Evolutionary conservation across 2,329 filamentous ascomycete genomes (phyloP).

Genomic region (Pseudogymnoascus sp.): DNA sequence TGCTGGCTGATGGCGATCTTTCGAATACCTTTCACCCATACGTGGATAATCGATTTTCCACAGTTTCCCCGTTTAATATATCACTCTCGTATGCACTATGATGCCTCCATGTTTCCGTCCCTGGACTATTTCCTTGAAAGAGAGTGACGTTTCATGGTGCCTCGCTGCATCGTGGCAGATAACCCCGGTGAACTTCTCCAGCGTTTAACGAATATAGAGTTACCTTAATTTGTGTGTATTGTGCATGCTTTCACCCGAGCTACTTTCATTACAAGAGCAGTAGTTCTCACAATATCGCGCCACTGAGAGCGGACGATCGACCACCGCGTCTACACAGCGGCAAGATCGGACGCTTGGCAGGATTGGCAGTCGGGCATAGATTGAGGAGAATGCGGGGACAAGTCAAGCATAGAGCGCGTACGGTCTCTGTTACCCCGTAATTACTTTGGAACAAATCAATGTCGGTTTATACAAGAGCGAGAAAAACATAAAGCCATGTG

Average conservation of each 20-base stretch:
- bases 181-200: not conserved
- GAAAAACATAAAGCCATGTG: not conserved
- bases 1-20: not conserved
- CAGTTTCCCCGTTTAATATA: not conserved
- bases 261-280: not conserved
- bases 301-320: not conserved
- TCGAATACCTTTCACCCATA: not conserved
- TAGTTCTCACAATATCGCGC: not conserved
- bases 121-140: not conserved
- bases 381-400: constrained; percentile 1
- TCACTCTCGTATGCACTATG: not conserved
- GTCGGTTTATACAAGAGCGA: not conserved
- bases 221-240: not conserved
- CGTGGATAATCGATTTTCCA: not conserved
- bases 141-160: not conserved
- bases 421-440: not conserved
- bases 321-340: not conserved
- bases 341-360: constrained; percentile 1
- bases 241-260: not conserved
- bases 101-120: not conserved
- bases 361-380: not conserved
- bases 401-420: not conserved
- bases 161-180: not conserved
- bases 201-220: not conserved
- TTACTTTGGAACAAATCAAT: not conserved